Evolutionary conservation across 257 asterid genomes (phyloP), one percentile per base, ranked within the genome.

Genomic region (Primulina huaijiensis): DNA sequence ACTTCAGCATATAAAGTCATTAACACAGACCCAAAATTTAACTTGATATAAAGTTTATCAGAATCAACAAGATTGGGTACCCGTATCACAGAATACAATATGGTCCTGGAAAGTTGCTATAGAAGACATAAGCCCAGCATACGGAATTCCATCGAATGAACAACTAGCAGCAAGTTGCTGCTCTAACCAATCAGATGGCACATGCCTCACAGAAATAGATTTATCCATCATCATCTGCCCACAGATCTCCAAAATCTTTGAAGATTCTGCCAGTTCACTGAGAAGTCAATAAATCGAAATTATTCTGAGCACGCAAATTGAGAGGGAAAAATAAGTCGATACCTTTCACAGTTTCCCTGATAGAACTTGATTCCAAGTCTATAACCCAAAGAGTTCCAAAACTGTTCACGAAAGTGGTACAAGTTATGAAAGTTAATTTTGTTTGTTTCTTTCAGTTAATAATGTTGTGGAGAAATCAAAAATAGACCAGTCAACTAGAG

Each of bases 241-340:
- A 73, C 96, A 88, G 64, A 82, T 86, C 87, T 90, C 96, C 87
- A 82, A 78, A 69, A 93, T 83, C 77, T 89, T 90, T 69, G 95
- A 79, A 82, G 83, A 74, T 72, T 89, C 98, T 93, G 82, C 74
- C 67, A 75, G 74, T 72, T 60, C 55, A 76, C 73, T 43, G 65
- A 69, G 65, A 56, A 75, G 79, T 85, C 71, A 86, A 77, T 83
- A 64, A 74, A 65, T 61, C 11, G 59, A 74, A 72, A 23, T 46
- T 33, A 60, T 58, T 74, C 43, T 40, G 62, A 72, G 60, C 55
- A 65, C 29, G 60, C 59, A 53, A 72, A 38, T 43, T 58, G 50
- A 69, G 71, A 34, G 5, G 37, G 20, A 23, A 62, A 40, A 60
- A 64, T 64, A 77, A 64, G 69, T 65, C 6, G 75, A 64, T 69